Base-by-base conservation (phyloP, 2,329 filamentous ascomycete genomes). In the Furcasterigmium sp. region DNA sequence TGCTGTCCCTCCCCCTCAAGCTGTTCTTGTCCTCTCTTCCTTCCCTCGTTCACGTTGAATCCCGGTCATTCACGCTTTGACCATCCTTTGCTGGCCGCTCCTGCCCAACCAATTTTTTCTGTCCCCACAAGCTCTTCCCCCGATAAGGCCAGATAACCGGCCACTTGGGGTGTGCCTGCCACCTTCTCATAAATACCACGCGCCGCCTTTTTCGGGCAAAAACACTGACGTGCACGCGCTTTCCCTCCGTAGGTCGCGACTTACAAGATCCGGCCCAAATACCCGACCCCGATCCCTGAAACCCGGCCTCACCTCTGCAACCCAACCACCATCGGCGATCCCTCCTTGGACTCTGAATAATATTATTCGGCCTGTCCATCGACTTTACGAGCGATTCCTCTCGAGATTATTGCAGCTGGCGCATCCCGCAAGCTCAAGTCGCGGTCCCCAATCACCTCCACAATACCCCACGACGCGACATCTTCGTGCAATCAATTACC, bases 161-260 rank as follows among this genome's bases (percentile, higher is more conserved):
- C 54, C 57, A 56, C 53, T 51, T 56, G 55, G 56, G 56, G 50
- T 54, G 61, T 59, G 54, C 48, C 53, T 58, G 58, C 56, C 55
- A 63, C 63, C 44, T 50, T 58, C 64, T 68, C 64, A 69, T 68
- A 68, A 68, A 68, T 69, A 68, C 61, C 62, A 65, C 60, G 63
- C 64, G 64, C 65, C 64, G 65, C 65, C 65, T 56, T 62, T 62
- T 63, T 42, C 58, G 61, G 52, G 56, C 62, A 64, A 65, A 57
- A 59, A 60, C 53, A 67, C 62, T 65, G 65, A 68, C 64, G 63
- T 68, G 64, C 64, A 67, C 65, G 65, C 65, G 64, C 63, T 68
- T 68, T 67, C 61, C 23, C 62, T 57, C 65, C 62, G 56, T 60
- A 64, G 63, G 48, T 51, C 48, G 39, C 39, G 39, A 62, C 58